Conservation (phyloP, 371 early-diverging fungal species). For the Mucor racemosus region DNA sequence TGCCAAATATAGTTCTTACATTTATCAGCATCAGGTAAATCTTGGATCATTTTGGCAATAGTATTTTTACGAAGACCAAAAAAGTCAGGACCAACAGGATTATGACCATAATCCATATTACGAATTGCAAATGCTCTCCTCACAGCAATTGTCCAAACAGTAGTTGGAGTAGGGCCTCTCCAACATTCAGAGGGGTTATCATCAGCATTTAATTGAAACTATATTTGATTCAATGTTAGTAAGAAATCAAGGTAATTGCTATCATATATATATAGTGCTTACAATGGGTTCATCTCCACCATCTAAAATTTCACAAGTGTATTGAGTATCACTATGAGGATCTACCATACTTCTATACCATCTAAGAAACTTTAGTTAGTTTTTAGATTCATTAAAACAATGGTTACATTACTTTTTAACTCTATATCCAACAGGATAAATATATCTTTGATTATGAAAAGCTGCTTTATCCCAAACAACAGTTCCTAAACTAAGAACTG, state of each 20-base stretch:
- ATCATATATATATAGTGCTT: constrained; percentile 5
- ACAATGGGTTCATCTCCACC: constrained; percentile 77
- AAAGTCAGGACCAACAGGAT: constrained; percentile 88
- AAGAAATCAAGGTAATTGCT: background rate
- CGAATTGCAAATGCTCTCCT: constrained; percentile 64
- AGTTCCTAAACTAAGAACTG: constrained; percentile 69
- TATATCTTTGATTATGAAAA: constrained; percentile 88
- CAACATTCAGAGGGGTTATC: constrained; percentile 45
- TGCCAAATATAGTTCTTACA: constrained; percentile 80
- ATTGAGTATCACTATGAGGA: constrained; percentile 62
- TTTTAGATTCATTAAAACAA: background rate
- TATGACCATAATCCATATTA: constrained; percentile 75
- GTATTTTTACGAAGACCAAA: constrained; percentile 88
- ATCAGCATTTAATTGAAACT: constrained; percentile 46
- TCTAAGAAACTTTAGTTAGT: constrained; percentile 30
- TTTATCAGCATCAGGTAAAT: constrained; percentile 73
- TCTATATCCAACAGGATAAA: constrained; percentile 90
- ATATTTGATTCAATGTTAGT: background rate
- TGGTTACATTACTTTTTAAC: constrained; percentile 48
- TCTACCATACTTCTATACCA: constrained; percentile 77
- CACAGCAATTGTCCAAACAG: constrained; percentile 48
- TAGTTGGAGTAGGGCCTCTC: constrained; percentile 46
- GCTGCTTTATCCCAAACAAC: constrained; percentile 77
- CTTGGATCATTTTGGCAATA: constrained; percentile 87
- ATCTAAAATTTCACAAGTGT: constrained; percentile 79